Conservation (phyloP, 495 filamentous ascomycete genomes). For the Neurospora sp. region DNA sequence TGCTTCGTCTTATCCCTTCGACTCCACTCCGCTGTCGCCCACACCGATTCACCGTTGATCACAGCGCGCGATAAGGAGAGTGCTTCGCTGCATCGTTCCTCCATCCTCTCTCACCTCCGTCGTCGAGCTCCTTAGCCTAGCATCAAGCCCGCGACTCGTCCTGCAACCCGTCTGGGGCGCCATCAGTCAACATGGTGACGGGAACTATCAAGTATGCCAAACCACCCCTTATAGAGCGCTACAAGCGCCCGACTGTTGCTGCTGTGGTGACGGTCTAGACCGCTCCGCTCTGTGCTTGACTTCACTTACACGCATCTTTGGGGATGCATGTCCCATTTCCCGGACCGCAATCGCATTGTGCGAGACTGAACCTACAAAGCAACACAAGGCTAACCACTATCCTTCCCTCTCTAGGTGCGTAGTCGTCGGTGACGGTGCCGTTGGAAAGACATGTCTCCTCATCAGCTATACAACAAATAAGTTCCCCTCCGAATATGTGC, state of each 20-base stretch:
- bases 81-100: slow-evolving; percentile 11
- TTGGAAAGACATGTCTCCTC: slow-evolving; percentile 96
- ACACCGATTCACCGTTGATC: slow-evolving; percentile 18
- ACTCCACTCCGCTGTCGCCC: slow-evolving; percentile 21
- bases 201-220: slow-evolving; percentile 72
- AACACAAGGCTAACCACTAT: slow-evolving; percentile 10
- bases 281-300: background rate
- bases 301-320: background rate
- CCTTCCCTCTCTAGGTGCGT: slow-evolving; percentile 59
- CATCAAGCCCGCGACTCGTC: slow-evolving; percentile 12
- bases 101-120: slow-evolving; percentile 7
- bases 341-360: background rate
- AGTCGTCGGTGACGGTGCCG: slow-evolving; percentile 97
- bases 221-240: slow-evolving; percentile 1
- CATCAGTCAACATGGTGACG: slow-evolving; percentile 56
- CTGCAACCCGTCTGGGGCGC: slow-evolving; percentile 19
- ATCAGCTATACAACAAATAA: slow-evolving; percentile 99
- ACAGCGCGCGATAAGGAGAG: slow-evolving; percentile 17
- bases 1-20: slow-evolving; percentile 3
- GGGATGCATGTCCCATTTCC: background rate
- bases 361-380: background rate
- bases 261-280: background rate
- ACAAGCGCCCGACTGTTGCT: background rate
- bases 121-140: slow-evolving; percentile 8
- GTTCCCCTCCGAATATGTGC: slow-evolving; percentile 98